phyloP scores from a whole-genome alignment of 2,329 filamentous ascomycete genomes.

The Xylaria polymorpha region DNA sequence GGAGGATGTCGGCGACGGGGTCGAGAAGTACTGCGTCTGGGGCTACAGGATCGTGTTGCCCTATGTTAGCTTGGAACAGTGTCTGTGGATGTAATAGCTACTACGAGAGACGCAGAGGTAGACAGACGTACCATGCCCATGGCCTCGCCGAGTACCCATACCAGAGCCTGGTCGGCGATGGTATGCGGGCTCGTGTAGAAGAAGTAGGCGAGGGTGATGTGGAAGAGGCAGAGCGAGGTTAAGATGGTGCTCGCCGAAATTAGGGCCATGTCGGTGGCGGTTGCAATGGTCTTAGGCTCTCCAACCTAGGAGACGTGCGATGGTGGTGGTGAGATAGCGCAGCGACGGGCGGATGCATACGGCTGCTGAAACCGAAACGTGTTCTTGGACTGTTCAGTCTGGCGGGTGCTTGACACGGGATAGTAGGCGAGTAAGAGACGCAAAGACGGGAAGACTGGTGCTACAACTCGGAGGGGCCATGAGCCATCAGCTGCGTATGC shows the following conservation, averaged over 20 bases:
- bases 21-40: conserved; percentile 73
- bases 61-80: conserved; percentile 9
- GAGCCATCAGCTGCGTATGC: conserved; percentile 1
- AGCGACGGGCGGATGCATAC: neutral
- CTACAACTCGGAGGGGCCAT: conserved; percentile 15
- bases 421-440: neutral
- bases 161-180: conserved; percentile 82
- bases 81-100: neutral
- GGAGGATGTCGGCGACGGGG: conserved; percentile 75
- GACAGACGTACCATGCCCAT: conserved; percentile 76
- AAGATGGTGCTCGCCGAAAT: conserved; percentile 85
- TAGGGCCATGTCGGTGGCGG: conserved; percentile 76
- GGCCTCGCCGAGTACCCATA: conserved; percentile 83
- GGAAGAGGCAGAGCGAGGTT: conserved; percentile 83
- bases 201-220: conserved; percentile 85
- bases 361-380: neutral
- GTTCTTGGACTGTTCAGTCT: neutral
- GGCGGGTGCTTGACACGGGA: conserved; percentile 10
- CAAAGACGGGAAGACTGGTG: neutral
- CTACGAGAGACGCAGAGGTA: neutral
- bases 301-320: neutral
- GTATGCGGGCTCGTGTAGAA: conserved; percentile 79
- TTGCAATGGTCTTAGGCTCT: neutral
- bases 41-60: conserved; percentile 59
- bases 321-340: too few species aligned